phyloP scores from a whole-genome alignment of 1,284 basidiomycete species.

The Anthracocystis setariae region DNA sequence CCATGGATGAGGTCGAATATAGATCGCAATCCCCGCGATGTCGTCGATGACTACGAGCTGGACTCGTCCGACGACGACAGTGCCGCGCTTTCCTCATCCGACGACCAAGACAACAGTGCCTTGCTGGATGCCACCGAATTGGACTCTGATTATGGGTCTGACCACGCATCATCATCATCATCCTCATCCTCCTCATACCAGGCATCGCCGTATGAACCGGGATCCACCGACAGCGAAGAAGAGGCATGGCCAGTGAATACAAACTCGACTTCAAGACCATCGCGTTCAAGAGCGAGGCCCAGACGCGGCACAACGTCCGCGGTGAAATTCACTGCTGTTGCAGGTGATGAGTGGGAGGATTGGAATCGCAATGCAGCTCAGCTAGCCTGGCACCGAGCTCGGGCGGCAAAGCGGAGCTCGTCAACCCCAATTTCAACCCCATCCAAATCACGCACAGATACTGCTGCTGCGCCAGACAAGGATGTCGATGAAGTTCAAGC shows the following conservation, averaged over 20 bases:
- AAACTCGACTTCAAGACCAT: background rate
- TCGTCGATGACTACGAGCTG: slow-evolving; percentile 6
- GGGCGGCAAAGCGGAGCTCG: background rate
- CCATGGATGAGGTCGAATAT: slow-evolving; percentile 35
- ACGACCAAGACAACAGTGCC: slow-evolving; percentile 17
- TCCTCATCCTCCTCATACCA: slow-evolving; percentile 26
- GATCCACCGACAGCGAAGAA: slow-evolving; percentile 41
- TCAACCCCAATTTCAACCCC: slow-evolving; percentile 3
- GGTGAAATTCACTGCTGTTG: slow-evolving; percentile 19
- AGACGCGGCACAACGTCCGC: slow-evolving; percentile 9
- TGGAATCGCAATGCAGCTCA: slow-evolving; percentile 42
- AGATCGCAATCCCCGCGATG: slow-evolving; percentile 13
- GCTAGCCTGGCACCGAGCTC: slow-evolving; percentile 27
- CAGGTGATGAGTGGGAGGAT: slow-evolving; percentile 44
- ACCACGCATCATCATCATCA: slow-evolving; percentile 21
- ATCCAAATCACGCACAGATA: slow-evolving; percentile 9
- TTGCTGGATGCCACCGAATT: slow-evolving; percentile 8
- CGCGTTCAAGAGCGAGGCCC: background rate
- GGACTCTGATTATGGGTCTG: slow-evolving; percentile 9
- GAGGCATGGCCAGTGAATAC: slow-evolving; percentile 28
- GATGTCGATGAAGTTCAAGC: slow-evolving; percentile 56
- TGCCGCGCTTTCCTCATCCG: slow-evolving; percentile 25
- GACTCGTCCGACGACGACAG: slow-evolving; percentile 39
- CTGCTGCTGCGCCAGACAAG: slow-evolving; percentile 6
- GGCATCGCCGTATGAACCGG: slow-evolving; percentile 32